Conservation (phyloP, 192 early-diverging fungal species). For the Anaeromyces robustus region DNA sequence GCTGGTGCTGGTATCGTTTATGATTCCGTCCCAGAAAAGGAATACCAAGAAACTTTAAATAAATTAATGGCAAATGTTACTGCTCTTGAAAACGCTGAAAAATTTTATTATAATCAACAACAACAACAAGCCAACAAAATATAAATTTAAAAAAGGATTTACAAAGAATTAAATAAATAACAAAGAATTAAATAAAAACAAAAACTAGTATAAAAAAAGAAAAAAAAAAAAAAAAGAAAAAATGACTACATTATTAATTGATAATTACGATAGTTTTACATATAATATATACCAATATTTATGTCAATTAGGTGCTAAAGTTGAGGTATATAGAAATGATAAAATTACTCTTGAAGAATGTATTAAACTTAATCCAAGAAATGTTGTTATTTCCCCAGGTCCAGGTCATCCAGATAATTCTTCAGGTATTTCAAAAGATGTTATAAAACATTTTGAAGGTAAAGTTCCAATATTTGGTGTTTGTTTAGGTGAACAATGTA, state of each 20-base stretch:
- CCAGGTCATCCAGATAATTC: conserved; percentile 84
- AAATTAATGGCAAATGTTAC: conserved; percentile 85
- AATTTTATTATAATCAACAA: conserved; percentile 54
- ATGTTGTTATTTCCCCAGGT: conserved; percentile 93
- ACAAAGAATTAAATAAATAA: too few species aligned
- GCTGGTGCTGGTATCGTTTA: conserved; percentile 94
- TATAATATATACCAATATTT: conserved; percentile 98
- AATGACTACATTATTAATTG: background rate
- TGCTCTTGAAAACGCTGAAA: conserved; percentile 73
- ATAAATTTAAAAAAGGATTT: too few species aligned
- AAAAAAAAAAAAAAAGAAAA: background rate
- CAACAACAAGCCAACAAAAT: conserved; percentile 30
- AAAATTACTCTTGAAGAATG: conserved; percentile 76
- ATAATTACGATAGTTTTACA: conserved; percentile 51
- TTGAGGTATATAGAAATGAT: conserved; percentile 87
- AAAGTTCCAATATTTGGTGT: conserved; percentile 93
- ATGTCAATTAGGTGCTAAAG: conserved; percentile 75
- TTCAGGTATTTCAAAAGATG: conserved; percentile 79
- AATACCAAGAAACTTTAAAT: conserved; percentile 92
- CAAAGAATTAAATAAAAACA: too few species aligned
- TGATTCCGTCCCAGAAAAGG: conserved; percentile 77
- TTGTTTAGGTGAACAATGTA: conserved; percentile 95
- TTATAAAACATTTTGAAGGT: conserved; percentile 75
- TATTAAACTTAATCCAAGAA: conserved; percentile 63
- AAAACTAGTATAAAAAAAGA: background rate